Percentiles rank a stretch among this genome's conserved stretches.
phyloP scores from a whole-genome alignment of 2,329 filamentous ascomycete species.

The Phaeosphaeriaceae sp. region DNA sequence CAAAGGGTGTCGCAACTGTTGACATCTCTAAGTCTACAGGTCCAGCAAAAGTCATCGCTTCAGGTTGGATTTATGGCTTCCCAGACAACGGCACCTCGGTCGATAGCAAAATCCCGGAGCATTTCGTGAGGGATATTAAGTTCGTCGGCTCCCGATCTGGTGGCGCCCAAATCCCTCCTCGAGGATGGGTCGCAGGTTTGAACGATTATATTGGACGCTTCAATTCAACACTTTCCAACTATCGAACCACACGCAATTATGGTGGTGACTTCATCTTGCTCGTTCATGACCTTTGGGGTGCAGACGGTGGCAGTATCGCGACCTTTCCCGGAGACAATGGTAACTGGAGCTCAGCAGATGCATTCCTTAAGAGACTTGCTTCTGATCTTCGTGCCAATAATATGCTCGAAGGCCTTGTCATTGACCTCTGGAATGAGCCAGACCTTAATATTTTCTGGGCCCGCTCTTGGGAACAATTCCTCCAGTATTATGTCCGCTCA shows the following conservation, averaged over 20 bases:
- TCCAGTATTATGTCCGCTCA: slow-evolving; percentile 49
- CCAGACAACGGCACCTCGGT: slow-evolving; percentile 47
- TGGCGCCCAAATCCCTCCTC: slow-evolving; percentile 49
- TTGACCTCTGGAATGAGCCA: slow-evolving; percentile 64
- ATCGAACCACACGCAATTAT: slow-evolving; percentile 52
- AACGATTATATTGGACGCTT: slow-evolving; percentile 46
- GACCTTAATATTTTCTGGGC: slow-evolving; percentile 51
- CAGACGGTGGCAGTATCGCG: slow-evolving; percentile 51
- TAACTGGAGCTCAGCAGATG: slow-evolving; percentile 56
- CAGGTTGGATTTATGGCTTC: slow-evolving; percentile 54
- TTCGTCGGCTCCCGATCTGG: slow-evolving; percentile 52
- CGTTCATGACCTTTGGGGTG: slow-evolving; percentile 57
- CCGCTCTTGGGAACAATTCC: slow-evolving; percentile 48
- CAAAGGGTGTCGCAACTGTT: slow-evolving; percentile 13
- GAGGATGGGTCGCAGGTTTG: slow-evolving; percentile 50
- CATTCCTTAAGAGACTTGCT: slow-evolving; percentile 50
- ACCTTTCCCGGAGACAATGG: slow-evolving; percentile 59
- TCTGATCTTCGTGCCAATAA: slow-evolving; percentile 48
- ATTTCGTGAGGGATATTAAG: slow-evolving; percentile 49
- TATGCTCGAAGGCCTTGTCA: slow-evolving; percentile 47
- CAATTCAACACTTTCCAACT: slow-evolving; percentile 54
- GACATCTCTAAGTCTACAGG: slow-evolving; percentile 27
- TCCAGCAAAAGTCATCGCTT: slow-evolving; percentile 45
- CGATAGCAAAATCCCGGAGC: slow-evolving; percentile 38
- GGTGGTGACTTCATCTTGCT: slow-evolving; percentile 55